Evolutionary conservation across 2,329 filamentous ascomycete species (phyloP), one percentile per base, ranked within the genome.

Genomic region (Exophiala aquamarina): DNA sequence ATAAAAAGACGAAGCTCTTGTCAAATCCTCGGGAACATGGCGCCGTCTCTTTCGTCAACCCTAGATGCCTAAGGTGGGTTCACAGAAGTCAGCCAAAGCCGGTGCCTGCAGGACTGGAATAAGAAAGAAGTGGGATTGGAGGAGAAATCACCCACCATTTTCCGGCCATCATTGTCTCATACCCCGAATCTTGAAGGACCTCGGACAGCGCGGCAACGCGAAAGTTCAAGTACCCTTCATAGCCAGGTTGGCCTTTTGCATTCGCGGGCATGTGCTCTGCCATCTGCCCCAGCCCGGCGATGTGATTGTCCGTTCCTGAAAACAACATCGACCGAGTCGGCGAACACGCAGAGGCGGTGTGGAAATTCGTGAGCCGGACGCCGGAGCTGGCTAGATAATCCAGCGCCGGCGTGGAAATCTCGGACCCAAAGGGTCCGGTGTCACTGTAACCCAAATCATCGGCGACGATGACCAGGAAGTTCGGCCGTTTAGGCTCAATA

Each of bases 141-240:
- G n/a, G n/a, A n/a, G n/a, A n/a, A 6, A 26, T 26, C 23, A 26
- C 23, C 11, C 11, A 26, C 65, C 65, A 66, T 44, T 68, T 68
- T 6, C 65, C 65, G 6, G 60, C 59, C 58, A 67, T 64, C 7
- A 58, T 36, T 0, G 63, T 66, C 34, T 60, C 55, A 47, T 67
- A 68, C 9, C 63, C 65, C 18, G 48, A 49, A 40, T 66, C 64
- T 2, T 53, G 54, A 3, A 68, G 49, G 0, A 68, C 34, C 38
- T 67, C 65, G 4, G 64, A 60, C 10, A 68, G 35, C 2, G 65
- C 54, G 5, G 60, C 65, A 2, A 67, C 65, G 6, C 52, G 45
- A 18, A 34, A 34, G 43, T 66, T 68, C 21, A 68, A 45, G 29
- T 66, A 67, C 3, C 66, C 66, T 43, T 68, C 66, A 46, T 68